phyloP scores from a whole-genome alignment of 139 green algal species.

The Picochlorum sp. region DNA sequence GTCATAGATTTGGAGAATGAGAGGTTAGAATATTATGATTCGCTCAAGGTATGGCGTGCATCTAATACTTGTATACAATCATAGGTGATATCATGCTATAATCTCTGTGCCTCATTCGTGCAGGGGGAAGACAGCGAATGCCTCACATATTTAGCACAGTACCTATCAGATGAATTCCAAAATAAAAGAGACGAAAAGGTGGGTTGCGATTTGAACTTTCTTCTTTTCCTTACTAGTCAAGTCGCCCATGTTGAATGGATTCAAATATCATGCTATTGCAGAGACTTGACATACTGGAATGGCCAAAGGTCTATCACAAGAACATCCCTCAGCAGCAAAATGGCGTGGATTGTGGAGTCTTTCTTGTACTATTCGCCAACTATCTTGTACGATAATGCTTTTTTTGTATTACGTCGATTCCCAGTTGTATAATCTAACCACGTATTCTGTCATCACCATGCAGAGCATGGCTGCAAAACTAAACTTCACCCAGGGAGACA shows the following conservation, averaged over 20 bases:
- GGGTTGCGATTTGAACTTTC: neutral
- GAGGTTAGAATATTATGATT: constrained; percentile 56
- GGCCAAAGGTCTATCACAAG: constrained; percentile 25
- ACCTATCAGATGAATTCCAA: constrained; percentile 57
- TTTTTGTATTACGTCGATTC: neutral
- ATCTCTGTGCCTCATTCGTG: neutral
- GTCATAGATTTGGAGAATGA: constrained; percentile 42
- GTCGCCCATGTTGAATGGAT: too few relatives aligned
- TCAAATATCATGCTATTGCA: constrained; percentile 2
- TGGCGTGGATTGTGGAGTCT: constrained; percentile 77
- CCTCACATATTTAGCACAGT: constrained; percentile 43
- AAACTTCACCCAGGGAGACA: constrained; percentile 35
- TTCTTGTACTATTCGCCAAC: constrained; percentile 57
- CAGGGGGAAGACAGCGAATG: constrained; percentile 45
- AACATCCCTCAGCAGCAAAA: constrained; percentile 64
- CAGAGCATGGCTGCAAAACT: constrained; percentile 18
- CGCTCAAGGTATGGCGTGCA: constrained; percentile 26
- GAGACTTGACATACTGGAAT: constrained; percentile 25
- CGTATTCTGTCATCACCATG: neutral
- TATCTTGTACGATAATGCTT: constrained; percentile 1
- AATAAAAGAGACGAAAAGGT: constrained; percentile 49
- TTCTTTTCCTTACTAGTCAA: too few relatives aligned
- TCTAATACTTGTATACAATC: too few relatives aligned
- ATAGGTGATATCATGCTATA: neutral
- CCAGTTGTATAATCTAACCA: neutral